These are phyloP conservation scores for Excoecaria agallocha DNA, from an alignment of 345 rosid species.

Conservation along the genomic window DNA sequence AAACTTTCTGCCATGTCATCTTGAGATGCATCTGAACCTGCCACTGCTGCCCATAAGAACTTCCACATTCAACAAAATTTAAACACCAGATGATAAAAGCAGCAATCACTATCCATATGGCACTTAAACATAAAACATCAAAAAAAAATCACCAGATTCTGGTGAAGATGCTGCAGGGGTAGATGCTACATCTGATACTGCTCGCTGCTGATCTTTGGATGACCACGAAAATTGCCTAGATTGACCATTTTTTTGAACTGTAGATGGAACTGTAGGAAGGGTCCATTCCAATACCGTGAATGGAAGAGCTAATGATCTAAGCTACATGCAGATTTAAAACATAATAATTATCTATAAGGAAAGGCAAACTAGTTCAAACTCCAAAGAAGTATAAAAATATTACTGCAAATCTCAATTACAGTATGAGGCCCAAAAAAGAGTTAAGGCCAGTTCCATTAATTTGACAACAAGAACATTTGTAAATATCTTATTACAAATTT, in stretches of 20 bases:
- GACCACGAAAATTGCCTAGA: slow-evolving; percentile 45
- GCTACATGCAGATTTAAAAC: slow-evolving; percentile 64
- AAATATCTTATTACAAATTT: not conserved
- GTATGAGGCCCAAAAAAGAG: too few species aligned
- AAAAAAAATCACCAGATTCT: slow-evolving; percentile 66
- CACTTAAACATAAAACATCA: slow-evolving; percentile 16
- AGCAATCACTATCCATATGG: slow-evolving; percentile 9
- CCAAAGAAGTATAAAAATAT: slow-evolving; percentile 7
- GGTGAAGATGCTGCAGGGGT: slow-evolving; percentile 47
- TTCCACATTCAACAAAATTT: slow-evolving; percentile 17
- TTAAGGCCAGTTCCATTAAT: not conserved
- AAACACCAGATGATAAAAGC: slow-evolving; percentile 4
- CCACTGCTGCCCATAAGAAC: slow-evolving; percentile 43
- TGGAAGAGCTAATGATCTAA: slow-evolving; percentile 99
- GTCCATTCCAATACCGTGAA: slow-evolving; percentile 99
- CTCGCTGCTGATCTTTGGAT: slow-evolving; percentile 33
- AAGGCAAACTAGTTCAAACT: not conserved
- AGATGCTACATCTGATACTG: slow-evolving; percentile 48
- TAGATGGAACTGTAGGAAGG: slow-evolving; percentile 91
- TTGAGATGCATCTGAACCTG: slow-evolving; percentile 52
- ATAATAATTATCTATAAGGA: slow-evolving; percentile 39
- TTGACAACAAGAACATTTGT: not conserved
- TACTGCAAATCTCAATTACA: not conserved
- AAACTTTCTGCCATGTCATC: slow-evolving; percentile 88
- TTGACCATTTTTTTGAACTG: slow-evolving; percentile 56